These are phyloP conservation scores for Penicillium desertorum DNA, from an alignment of 495 filamentous ascomycete genomes.

Conservation along the genomic window DNA sequence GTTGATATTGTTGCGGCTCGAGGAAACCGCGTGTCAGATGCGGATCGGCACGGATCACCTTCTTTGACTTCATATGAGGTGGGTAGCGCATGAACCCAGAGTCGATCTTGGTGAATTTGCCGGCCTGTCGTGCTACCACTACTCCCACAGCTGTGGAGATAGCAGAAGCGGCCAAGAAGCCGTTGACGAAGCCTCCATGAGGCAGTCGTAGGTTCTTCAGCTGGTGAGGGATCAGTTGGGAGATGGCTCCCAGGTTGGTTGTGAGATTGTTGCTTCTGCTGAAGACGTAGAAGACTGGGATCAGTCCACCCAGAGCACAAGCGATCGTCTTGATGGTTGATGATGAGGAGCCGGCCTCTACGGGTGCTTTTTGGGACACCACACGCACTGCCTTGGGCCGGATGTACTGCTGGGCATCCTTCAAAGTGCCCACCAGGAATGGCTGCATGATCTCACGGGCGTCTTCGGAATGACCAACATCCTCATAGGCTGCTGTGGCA, in stretches of 20 bases:
- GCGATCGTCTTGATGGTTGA: constrained; percentile 11
- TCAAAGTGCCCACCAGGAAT: constrained; percentile 34
- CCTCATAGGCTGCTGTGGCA: constrained; percentile 52
- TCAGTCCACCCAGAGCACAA: constrained; percentile 17
- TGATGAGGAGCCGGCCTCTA: constrained; percentile 15
- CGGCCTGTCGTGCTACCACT: constrained; percentile 24
- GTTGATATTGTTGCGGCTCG: constrained; percentile 45
- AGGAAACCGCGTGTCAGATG: constrained; percentile 42
- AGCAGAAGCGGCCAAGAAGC: constrained; percentile 35
- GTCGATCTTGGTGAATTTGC: constrained; percentile 32
- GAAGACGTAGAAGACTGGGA: constrained; percentile 21
- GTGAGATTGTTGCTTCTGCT: constrained; percentile 6
- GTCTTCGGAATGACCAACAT: constrained; percentile 54
- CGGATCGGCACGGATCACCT: constrained; percentile 30
- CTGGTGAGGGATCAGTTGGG: constrained; percentile 19
- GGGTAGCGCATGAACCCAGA: constrained; percentile 45
- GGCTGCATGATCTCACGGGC: constrained; percentile 35
- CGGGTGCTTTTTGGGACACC: constrained; percentile 20
- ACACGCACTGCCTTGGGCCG: constrained; percentile 31
- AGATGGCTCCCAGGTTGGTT: constrained; percentile 9
- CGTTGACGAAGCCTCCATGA: constrained; percentile 33
- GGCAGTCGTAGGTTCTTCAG: constrained; percentile 20
- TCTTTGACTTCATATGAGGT: constrained; percentile 33
- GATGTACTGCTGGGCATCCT: constrained; percentile 30
- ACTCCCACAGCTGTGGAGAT: constrained; percentile 26